phyloP scores from a whole-genome alignment of 108 stramenopile species.

The Bacterosira constricta region DNA sequence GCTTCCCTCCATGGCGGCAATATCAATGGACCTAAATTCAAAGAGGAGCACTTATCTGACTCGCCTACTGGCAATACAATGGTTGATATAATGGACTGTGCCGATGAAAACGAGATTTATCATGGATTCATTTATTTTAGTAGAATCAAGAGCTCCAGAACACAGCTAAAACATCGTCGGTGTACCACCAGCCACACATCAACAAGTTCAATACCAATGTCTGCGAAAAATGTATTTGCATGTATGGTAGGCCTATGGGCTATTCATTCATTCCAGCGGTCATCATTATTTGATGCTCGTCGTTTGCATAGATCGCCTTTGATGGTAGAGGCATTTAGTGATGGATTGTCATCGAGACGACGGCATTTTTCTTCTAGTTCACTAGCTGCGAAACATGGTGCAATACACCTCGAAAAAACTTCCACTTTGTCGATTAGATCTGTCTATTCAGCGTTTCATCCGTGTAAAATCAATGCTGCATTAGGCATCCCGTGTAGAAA shows the following conservation, averaged over 20 bases:
- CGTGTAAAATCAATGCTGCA: background rate
- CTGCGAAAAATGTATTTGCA: background rate
- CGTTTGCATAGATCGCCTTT: no score
- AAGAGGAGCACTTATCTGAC: no score
- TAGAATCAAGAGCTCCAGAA: background rate
- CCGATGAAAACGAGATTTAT: no score
- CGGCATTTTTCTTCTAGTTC: background rate
- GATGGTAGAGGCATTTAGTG: constrained; percentile 1
- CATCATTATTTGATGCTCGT: no score
- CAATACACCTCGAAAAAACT: background rate
- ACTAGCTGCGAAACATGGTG: background rate
- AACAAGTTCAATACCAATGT: constrained; percentile 1
- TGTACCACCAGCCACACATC: background rate
- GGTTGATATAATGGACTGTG: no score
- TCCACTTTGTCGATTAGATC: background rate
- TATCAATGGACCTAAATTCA: no score
- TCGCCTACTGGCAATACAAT: no score
- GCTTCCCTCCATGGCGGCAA: no score
- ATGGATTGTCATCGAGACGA: constrained; percentile 1
- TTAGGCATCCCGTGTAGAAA: background rate
- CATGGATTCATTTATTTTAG: no score
- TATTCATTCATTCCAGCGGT: background rate
- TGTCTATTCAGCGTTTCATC: background rate
- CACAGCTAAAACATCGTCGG: background rate
- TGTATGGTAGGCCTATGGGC: background rate